These are phyloP conservation scores for Zygosaccharomyces lentus DNA, from an alignment of 805 yeast species.

Conservation along the genomic window DNA sequence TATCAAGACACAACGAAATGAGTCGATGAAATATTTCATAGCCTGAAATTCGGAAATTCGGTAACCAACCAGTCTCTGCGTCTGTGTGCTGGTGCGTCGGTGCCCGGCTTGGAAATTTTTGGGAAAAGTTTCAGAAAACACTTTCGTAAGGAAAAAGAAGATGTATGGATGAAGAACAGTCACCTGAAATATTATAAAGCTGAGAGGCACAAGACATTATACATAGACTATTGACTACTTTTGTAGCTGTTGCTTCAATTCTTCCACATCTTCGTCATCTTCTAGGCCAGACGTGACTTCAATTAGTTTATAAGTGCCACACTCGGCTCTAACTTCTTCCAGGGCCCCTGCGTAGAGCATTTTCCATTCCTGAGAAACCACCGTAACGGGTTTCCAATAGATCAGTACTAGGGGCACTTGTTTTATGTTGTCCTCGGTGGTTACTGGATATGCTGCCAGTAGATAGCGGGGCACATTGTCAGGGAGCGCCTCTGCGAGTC, in stretches of 20 bases:
- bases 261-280: constrained; percentile 33
- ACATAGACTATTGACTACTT: constrained; percentile 15
- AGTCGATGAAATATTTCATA: neutral
- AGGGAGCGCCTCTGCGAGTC: constrained; percentile 70
- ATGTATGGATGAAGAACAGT: constrained; percentile 1
- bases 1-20: neutral
- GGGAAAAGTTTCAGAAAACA: neutral
- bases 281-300: constrained; percentile 35
- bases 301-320: constrained; percentile 56
- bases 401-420: constrained; percentile 70
- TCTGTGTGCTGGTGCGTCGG: neutral
- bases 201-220: neutral
- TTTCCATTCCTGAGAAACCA: constrained; percentile 67
- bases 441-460: constrained; percentile 71
- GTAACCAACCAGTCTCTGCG: neutral
- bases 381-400: constrained; percentile 86
- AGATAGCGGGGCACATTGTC: constrained; percentile 76
- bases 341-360: constrained; percentile 92
- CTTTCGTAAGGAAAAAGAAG: neutral
- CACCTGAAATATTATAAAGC: neutral
- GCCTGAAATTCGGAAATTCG: neutral
- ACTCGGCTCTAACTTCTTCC: constrained; percentile 69
- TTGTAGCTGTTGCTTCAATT: constrained; percentile 39
- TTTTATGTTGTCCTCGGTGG: constrained; percentile 64
- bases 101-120: neutral